phyloP scores from a whole-genome alignment of 306 rosid genomes.

The Geum urbanum region DNA sequence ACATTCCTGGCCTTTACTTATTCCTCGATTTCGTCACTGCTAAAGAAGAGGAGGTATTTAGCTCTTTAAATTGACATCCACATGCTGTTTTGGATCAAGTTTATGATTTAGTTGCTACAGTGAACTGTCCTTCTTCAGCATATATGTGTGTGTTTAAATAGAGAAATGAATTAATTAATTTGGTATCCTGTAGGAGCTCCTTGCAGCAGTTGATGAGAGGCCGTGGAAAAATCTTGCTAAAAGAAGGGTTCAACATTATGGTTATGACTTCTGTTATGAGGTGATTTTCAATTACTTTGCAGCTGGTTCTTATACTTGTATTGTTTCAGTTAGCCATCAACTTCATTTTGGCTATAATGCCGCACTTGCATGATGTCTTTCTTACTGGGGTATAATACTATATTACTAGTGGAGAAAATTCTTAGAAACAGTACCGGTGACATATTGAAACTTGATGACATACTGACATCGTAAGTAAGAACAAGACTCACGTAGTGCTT shows the following conservation, averaged over 20 bases:
- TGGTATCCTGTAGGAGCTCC: conserved; percentile 47
- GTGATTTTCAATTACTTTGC: conserved; percentile 33
- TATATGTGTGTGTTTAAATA: neutral
- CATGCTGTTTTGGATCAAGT: neutral
- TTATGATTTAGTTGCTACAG: neutral
- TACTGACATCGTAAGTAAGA: neutral
- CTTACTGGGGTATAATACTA: neutral
- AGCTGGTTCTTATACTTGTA: conserved; percentile 10
- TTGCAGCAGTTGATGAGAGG: conserved; percentile 57
- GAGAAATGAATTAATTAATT: neutral
- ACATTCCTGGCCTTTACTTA: conserved; percentile 73
- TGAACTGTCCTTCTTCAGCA: neutral
- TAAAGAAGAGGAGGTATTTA: conserved; percentile 69
- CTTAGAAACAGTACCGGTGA: neutral
- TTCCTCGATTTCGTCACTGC: conserved; percentile 62
- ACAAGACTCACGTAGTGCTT: neutral
- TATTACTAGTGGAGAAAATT: neutral
- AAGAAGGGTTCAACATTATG: conserved; percentile 95
- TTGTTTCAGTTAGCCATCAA: neutral
- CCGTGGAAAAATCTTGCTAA: conserved; percentile 74
- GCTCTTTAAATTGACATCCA: neutral
- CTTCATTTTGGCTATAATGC: neutral
- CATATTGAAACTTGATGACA: neutral
- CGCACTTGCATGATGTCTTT: neutral
- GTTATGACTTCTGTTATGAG: conserved; percentile 79